A percentile compares a stretch with the other conserved stretches of the same genome.
phyloP scores from a whole-genome alignment of 495 filamentous ascomycete genomes.

The Xylaria scruposa region DNA sequence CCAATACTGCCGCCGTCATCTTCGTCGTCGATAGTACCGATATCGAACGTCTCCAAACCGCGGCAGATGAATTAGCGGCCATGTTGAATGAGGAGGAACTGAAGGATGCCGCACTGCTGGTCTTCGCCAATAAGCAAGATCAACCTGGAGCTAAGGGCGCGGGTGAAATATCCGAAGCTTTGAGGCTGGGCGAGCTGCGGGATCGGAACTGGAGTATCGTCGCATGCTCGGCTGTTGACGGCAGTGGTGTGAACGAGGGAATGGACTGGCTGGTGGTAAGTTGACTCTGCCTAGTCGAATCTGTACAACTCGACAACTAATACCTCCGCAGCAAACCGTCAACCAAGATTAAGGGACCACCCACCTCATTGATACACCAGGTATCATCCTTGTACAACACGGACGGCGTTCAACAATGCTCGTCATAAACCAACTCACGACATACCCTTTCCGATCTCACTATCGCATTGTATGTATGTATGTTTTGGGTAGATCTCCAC shows the following conservation, averaged over 20 bases:
- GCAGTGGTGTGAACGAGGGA: conserved; percentile 89
- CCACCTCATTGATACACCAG: conserved; percentile 13
- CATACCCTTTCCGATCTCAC: conserved; percentile 12
- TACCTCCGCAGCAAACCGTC: conserved; percentile 53
- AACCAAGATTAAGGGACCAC: conserved; percentile 47
- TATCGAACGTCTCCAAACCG: conserved; percentile 90
- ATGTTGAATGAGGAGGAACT: conserved; percentile 98
- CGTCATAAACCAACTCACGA: conserved; percentile 15
- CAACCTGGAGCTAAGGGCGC: conserved; percentile 97
- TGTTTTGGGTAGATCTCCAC: conserved; percentile 25
- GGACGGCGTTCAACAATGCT: conserved; percentile 9
- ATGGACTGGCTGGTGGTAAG: conserved; percentile 99
- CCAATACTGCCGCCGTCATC: conserved; percentile 98
- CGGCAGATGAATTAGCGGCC: conserved; percentile 87
- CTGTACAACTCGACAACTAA: not conserved
- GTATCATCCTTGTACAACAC: conserved; percentile 34
- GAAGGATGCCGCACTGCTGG: conserved; percentile 86
- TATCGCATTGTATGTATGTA: conserved; percentile 17
- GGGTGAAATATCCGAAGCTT: conserved; percentile 92
- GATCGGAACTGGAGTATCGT: conserved; percentile 99
- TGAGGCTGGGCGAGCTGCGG: conserved; percentile 85
- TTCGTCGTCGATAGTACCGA: conserved; percentile 99
- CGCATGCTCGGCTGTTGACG: conserved; percentile 94
- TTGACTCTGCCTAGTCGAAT: conserved; percentile 30
- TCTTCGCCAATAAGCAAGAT: conserved; percentile 99